phyloP scores from a whole-genome alignment of 257 asterid genomes.

The Solanum pennellii region DNA sequence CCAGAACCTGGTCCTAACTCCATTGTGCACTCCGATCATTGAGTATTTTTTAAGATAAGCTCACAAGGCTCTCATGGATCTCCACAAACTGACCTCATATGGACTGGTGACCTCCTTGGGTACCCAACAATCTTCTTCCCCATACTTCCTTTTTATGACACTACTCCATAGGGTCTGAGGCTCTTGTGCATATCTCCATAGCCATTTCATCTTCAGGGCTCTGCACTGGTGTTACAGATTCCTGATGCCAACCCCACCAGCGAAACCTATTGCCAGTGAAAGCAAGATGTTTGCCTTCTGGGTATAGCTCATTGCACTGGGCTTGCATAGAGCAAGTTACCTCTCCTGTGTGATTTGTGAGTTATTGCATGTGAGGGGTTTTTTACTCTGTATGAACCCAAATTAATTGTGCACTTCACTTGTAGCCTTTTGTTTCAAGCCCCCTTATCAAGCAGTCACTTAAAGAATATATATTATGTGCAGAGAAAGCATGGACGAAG shows the following conservation, averaged over 20 bases:
- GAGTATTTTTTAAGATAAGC: neutral
- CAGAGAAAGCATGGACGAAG: slow-evolving; percentile 34
- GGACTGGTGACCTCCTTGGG: neutral
- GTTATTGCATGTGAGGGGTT: neutral
- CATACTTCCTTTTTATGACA: neutral
- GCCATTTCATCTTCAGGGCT: neutral
- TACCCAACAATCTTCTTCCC: neutral
- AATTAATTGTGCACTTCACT: neutral
- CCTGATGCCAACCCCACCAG: neutral
- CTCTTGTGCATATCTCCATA: neutral
- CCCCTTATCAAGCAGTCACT: neutral
- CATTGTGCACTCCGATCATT: neutral
- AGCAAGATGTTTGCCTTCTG: too few species aligned
- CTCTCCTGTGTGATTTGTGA: neutral
- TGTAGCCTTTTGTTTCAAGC: neutral
- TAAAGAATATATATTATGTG: neutral
- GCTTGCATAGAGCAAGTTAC: neutral
- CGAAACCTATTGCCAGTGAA: neutral
- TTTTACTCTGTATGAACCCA: neutral
- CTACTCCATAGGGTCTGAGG: neutral
- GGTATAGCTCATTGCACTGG: neutral
- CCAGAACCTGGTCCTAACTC: neutral
- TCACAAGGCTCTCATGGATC: neutral
- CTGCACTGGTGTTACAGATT: neutral
- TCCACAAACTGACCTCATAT: neutral